Conservation (phyloP, 2,329 filamentous ascomycete genomes). For the Trichoderma polysporum region DNA sequence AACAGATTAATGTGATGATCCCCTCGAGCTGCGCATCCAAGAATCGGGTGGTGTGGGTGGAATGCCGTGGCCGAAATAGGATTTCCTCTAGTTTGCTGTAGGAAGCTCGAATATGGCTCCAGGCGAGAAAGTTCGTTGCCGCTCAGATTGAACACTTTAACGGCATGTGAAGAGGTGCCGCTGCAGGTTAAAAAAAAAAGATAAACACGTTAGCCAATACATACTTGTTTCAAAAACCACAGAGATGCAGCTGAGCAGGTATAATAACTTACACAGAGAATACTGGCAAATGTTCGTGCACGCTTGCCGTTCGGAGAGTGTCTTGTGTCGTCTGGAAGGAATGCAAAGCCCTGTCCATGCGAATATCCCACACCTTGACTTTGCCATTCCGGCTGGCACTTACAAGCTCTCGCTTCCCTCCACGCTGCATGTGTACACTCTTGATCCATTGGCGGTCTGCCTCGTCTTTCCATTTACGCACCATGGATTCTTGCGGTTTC, state of each 20-base stretch:
- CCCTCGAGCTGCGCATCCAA: slow-evolving; percentile 82
- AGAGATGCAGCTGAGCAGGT: background rate
- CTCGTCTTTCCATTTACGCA: slow-evolving; percentile 95
- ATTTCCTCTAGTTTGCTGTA: slow-evolving; percentile 74
- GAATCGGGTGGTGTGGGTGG: slow-evolving; percentile 89
- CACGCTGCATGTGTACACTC: slow-evolving; percentile 94
- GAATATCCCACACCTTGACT: slow-evolving; percentile 93
- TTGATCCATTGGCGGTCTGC: slow-evolving; percentile 84
- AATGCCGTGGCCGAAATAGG: slow-evolving; percentile 90
- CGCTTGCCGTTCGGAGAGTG: slow-evolving; percentile 79
- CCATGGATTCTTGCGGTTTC: slow-evolving; percentile 84
- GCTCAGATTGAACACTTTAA: slow-evolving; percentile 90
- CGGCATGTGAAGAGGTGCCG: slow-evolving; percentile 81
- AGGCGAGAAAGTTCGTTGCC: slow-evolving; percentile 76
- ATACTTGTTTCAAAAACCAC: background rate
- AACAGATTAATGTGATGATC: slow-evolving; percentile 92
- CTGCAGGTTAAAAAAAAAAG: slow-evolving; percentile 47
- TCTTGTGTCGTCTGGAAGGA: slow-evolving; percentile 73
- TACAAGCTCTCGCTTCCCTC: slow-evolving; percentile 86
- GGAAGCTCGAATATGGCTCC: slow-evolving; percentile 87
- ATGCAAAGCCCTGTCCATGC: slow-evolving; percentile 75
- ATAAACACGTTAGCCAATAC: background rate
- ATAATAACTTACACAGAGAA: slow-evolving; percentile 76
- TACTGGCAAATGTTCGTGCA: slow-evolving; percentile 94
- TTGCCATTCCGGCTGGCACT: slow-evolving; percentile 90